Evolutionary conservation across 768 basidiomycete species (phyloP), one percentile per base, ranked within the genome.

Genomic region (Ramaria rubella): DNA sequence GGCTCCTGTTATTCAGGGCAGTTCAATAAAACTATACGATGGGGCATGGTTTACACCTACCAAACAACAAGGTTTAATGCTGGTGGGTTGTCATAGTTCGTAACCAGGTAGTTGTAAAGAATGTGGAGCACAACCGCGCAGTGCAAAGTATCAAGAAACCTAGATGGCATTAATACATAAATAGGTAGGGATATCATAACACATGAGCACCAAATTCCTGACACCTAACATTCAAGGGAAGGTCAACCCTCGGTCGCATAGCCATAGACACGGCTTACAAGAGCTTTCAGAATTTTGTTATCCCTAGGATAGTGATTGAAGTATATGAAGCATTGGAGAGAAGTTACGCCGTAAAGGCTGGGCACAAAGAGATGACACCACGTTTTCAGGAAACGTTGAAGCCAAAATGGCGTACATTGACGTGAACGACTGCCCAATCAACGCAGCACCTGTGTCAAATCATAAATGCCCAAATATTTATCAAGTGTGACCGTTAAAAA

Each of bases 71-170:
- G 58, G 14, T 62, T 8, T 19, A 83, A 67, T 2, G 80, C 74
- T 17, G 66, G 5, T 2, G 76, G 75, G 60, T 79, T 77, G 56
- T 77, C 64, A 61, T 75, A 84, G 66, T 84, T 81, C 40, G 64
- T 68, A 42, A 84, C 79, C 50, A 82, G 72, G 60, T 84, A 84
- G 62, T 73, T 73, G 60, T 84, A 85, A 36, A 81, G 70, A 59
- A 81, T 75, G 62, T 84, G 82, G 49, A 72, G 71, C 45, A 76
- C 78, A 54, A 84, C 62, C 42, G 68, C 70, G 0, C 77, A 75
- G 62, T 82, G 79, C 55, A 83, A 78, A 0, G 82, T 81, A 63
- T 84, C 82, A 23, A 84, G 61, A 4, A 69, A 57, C 76, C 80
- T 81, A 57, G 21, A 51, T 19, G 9, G 8, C 12, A 27, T 19